Percentiles rank a stretch among this genome's conserved stretches.
These are phyloP conservation scores for Xylaria cubensis DNA, from an alignment of 495 filamentous ascomycete species.

Conservation along the genomic window DNA sequence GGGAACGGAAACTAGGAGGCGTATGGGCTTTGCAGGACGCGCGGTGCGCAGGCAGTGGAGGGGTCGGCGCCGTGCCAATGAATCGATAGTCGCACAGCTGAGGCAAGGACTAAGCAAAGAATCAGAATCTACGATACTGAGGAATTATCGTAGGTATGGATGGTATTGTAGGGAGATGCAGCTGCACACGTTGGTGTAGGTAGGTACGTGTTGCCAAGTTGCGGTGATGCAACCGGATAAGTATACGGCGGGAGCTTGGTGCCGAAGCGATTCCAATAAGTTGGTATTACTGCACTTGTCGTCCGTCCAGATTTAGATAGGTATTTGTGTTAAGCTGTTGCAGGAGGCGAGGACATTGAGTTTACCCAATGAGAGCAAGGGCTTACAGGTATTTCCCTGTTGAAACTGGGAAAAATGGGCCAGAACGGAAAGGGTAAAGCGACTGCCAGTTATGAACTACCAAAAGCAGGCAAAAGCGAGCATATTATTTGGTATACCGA, in stretches of 20 bases:
- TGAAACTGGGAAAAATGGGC: conserved; percentile 15
- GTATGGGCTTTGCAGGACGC: background rate
- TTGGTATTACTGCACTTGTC: background rate
- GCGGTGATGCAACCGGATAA: conserved; percentile 14
- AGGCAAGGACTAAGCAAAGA: background rate
- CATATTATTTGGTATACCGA: background rate
- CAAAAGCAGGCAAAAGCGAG: background rate
- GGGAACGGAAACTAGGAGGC: background rate
- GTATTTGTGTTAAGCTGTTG: background rate
- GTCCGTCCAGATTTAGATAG: background rate
- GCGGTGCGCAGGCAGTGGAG: background rate
- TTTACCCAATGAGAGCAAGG: conserved; percentile 1
- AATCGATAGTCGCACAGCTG: background rate
- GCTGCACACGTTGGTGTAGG: conserved; percentile 1
- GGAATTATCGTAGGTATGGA: background rate
- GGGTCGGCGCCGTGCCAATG: conserved; percentile 6
- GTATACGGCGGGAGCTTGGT: background rate
- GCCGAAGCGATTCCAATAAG: background rate
- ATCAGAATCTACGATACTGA: background rate
- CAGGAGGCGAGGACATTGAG: background rate
- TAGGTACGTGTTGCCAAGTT: conserved; percentile 2
- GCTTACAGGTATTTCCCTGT: background rate
- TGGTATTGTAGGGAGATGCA: background rate
- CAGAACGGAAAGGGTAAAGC: background rate
- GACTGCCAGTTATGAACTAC: background rate